Conservation (phyloP, 2,329 filamentous ascomycete genomes). For the Trichoderma sp. region DNA sequence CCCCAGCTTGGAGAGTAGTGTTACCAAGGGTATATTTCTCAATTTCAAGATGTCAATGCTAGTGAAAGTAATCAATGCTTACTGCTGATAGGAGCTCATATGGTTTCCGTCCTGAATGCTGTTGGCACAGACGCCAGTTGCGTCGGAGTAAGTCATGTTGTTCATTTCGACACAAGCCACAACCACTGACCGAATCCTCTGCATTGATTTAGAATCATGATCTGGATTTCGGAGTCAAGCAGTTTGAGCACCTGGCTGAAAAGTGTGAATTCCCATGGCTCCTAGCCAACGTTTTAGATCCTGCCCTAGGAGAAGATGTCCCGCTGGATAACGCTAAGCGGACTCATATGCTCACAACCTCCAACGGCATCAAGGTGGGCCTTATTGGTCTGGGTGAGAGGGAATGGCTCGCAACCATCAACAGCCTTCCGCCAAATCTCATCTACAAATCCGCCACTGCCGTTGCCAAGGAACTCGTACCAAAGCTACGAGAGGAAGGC, state of each 20-base stretch:
- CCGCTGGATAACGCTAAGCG: conserved; percentile 73
- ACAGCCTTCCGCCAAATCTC: conserved; percentile 76
- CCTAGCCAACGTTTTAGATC: conserved; percentile 83
- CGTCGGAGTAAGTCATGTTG: conserved; percentile 62
- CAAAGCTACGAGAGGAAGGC: conserved; percentile 69
- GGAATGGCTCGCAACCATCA: conserved; percentile 89
- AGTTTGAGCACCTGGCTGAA: conserved; percentile 69
- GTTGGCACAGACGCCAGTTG: conserved; percentile 79
- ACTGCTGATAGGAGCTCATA: conserved; percentile 63
- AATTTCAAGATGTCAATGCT: background rate
- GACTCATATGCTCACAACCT: conserved; percentile 73
- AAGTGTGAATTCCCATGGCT: conserved; percentile 88
- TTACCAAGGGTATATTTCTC: conserved; percentile 68
- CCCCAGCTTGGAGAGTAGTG: conserved; percentile 80
- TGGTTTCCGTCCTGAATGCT: conserved; percentile 80
- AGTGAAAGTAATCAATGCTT: background rate
- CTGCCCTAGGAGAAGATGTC: conserved; percentile 70
- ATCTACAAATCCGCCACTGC: conserved; percentile 76
- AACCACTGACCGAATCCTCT: background rate
- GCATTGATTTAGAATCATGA: conserved; percentile 69
- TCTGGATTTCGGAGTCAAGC: conserved; percentile 83
- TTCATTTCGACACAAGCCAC: background rate
- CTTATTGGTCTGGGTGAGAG: conserved; percentile 82
- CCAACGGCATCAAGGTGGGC: conserved; percentile 82
- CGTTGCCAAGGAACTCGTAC: conserved; percentile 73